Percentiles rank a stretch among this genome's conserved stretches.
These are phyloP conservation scores for Heliamphora exappendiculata DNA, from an alignment of 148 eudicot species.

Conservation along the genomic window DNA sequence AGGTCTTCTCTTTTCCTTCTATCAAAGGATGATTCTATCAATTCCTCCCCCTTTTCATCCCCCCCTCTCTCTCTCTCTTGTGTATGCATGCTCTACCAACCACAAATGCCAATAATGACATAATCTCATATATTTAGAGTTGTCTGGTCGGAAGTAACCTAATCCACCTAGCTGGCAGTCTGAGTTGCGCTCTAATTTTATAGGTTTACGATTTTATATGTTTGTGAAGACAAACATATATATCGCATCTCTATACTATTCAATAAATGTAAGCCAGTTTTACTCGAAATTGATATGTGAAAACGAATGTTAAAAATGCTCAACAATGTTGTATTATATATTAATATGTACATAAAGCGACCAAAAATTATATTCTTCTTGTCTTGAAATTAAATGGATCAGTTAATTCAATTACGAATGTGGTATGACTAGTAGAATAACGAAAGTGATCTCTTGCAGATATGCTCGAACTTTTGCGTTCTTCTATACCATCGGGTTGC, in stretches of 20 bases:
- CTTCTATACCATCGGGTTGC: constrained; percentile 97
- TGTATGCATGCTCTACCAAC: neutral
- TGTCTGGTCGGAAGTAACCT: neutral
- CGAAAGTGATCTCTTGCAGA: constrained; percentile 33
- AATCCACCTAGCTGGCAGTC: no score
- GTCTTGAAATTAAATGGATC: neutral
- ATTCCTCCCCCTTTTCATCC: no score
- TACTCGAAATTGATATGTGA: no score
- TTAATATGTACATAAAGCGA: no score
- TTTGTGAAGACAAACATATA: no score
- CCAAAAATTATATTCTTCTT: neutral
- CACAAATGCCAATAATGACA: neutral
- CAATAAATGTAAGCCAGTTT: no score
- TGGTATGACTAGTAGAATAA: neutral
- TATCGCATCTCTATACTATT: no score
- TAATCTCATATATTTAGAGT: neutral
- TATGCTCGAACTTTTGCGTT: constrained; percentile 92
- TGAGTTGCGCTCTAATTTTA: no score
- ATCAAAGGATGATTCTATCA: neutral
- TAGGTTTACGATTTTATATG: no score
- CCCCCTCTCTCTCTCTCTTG: neutral
- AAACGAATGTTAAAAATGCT: no score
- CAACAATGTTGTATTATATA: no score
- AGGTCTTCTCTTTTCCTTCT: neutral
- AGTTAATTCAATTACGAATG: neutral